phyloP scores from a whole-genome alignment of 2,329 filamentous ascomycete species.

The Penicillium sp. region DNA sequence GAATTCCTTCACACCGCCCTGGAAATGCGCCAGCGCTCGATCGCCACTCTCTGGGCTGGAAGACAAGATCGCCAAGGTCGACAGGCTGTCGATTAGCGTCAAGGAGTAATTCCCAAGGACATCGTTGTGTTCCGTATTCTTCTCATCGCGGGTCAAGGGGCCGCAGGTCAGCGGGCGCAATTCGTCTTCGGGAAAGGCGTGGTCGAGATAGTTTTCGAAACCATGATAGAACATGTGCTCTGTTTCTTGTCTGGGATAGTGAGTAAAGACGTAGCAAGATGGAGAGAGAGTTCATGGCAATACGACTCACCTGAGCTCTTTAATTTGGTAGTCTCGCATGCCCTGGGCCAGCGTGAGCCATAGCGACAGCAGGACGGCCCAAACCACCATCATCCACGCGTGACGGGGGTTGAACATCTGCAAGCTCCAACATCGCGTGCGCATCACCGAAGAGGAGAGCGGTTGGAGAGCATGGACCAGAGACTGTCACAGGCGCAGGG shows the following conservation, averaged over 20 bases:
- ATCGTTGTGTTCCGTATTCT: conserved; percentile 88
- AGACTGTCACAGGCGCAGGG: too few species aligned
- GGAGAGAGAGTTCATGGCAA: not conserved
- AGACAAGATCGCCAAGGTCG: conserved; percentile 88
- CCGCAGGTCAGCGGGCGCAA: conserved; percentile 83
- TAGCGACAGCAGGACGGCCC: conserved; percentile 39
- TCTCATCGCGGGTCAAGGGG: conserved; percentile 80
- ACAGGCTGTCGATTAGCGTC: conserved; percentile 92
- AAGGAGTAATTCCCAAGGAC: conserved; percentile 96
- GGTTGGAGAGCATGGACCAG: conserved; percentile 31
- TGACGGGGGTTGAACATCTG: conserved; percentile 39
- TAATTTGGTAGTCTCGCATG: conserved; percentile 42
- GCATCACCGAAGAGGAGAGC: conserved; percentile 40
- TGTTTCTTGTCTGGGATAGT: conserved; percentile 45
- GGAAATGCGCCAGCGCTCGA: conserved; percentile 74
- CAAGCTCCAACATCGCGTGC: conserved; percentile 45
- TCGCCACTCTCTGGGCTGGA: conserved; percentile 61
- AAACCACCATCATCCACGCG: conserved; percentile 37
- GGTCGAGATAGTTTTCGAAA: conserved; percentile 89
- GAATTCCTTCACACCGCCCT: conserved; percentile 75
- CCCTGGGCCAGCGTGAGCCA: conserved; percentile 40
- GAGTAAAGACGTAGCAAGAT: not conserved
- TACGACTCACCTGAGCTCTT: conserved; percentile 37
- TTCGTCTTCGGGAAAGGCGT: conserved; percentile 96
- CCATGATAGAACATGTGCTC: conserved; percentile 92